Base-by-base conservation (phyloP, 441 rosid genomes). In the Mallotus repandus region DNA sequence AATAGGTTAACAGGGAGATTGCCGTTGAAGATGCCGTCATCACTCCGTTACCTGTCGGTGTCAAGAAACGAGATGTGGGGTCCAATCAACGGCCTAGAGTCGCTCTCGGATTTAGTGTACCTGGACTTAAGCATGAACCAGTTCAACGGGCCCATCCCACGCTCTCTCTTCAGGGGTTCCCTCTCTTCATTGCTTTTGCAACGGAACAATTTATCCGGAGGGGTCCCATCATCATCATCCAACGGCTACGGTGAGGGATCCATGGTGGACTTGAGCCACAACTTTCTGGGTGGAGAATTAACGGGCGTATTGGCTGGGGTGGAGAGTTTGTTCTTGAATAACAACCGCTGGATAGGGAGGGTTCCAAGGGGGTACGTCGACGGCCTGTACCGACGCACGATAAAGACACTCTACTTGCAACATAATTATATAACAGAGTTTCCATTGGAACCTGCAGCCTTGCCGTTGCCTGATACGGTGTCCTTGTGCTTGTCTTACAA, bases 41-140 rank as follows among this genome's bases (percentile, higher is more conserved):
- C 89, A 15, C 84, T 93, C 77, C 93, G 89, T 53, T 90, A 91
- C 87, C 66, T 93, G 70, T 88, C 98, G 21, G 66, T 84, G 9
- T 77, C 96, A 0, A 69, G 71, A 38, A 93, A 93, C 83, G 69
- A 69, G 6, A 72, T 91, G 83, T 71, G 85, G 84, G 98, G 98
- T 63, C 85, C 91, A 64, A 86, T 93, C 74, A 74, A 77, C 79
- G 81, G 79, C 22, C 73, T 91, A 6, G 71, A 67, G 57, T 53
- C 87, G 16, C 71, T 89, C 63, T 72, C 86, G 11, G 87, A 91
- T 75, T 80, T 91, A 69, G 81, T 56, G 59, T 89, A 71, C 84
- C 91, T 93, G 69, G 97, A 93, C 81, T 74, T 93, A 48, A 93
- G 98, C 86, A 82, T 83, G 91, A 93, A 93, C 86, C 76, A 77